Evolutionary conservation across 176 grass and related monocot species (phyloP), one percentile per base, ranked within the genome.

Genomic region (Oryza meridionalis): DNA sequence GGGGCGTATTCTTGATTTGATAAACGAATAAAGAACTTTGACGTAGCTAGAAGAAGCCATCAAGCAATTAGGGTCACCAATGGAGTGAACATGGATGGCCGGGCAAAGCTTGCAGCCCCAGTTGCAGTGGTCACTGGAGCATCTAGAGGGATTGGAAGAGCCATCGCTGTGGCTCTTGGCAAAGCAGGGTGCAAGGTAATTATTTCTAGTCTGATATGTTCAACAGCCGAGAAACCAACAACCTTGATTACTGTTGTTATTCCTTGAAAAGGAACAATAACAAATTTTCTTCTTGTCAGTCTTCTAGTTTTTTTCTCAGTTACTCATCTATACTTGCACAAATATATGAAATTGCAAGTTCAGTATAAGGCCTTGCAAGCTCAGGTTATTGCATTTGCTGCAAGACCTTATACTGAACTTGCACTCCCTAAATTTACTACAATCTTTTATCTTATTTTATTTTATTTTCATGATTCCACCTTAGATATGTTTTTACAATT

Each of bases 161-260:
- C 93, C 53, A 88, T 98, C 37, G 91, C 96, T 9, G 80, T 95
- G 43, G 77, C 91, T 29, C 84, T 95, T 15, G 91, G 93, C 31
- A 90, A 92, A 80, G 89, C 89, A 87, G 96, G 96, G 21, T 98
- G 96, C 89, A 98, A 98, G 95, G 94, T 92, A 29, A 61, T 25
- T 75, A 55, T 5, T 55, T 6, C 16, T 19, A 55, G 51, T 17
- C 4, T 51, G 14, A 26, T 38, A 42, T 66, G 42, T 49, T 25
- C 4, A 58, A 9, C 14, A 55, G 27, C 3, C 25, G 1, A 32
- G 7, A 45, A 33, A 15, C 3, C 42, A 29, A 27, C 0, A 17
- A 5, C 33, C 33, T 53, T 12, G 4, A 53, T 17, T 53, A 53
- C 1, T 53, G 42, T 58, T 68, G 29, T 4, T 58, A 42, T 44